phyloP scores from a whole-genome alignment of 768 basidiomycete genomes.

The Termitomyces sp. region DNA sequence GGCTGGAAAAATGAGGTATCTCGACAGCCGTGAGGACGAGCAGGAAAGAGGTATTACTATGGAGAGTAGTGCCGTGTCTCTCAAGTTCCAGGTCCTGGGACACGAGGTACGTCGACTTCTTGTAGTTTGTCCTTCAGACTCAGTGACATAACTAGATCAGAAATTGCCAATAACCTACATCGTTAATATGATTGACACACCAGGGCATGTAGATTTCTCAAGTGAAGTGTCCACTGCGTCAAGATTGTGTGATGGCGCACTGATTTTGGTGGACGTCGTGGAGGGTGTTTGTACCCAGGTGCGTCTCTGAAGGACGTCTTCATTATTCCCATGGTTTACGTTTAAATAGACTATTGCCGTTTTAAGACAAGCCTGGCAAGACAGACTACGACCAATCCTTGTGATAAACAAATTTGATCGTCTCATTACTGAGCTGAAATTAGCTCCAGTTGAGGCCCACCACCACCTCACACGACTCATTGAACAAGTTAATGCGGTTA shows the following conservation, averaged over 20 bases:
- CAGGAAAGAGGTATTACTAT: conserved; percentile 98
- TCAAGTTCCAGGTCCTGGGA: conserved; percentile 80
- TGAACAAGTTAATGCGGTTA: conserved; percentile 96
- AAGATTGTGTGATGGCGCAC: conserved; percentile 88
- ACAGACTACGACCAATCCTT: conserved; percentile 82
- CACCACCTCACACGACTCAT: conserved; percentile 91
- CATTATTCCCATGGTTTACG: background rate
- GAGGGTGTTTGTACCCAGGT: conserved; percentile 99
- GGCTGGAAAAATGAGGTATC: conserved; percentile 94
- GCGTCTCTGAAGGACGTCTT: background rate
- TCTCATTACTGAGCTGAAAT: conserved; percentile 86
- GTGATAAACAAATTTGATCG: conserved; percentile 98
- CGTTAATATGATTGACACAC: conserved; percentile 97
- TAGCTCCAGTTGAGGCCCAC: conserved; percentile 88
- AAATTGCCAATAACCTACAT: conserved; percentile 63
- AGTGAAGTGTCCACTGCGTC: conserved; percentile 96
- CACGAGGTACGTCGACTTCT: conserved; percentile 44
- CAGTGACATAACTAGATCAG: conserved; percentile 38
- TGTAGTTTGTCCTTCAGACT: conserved; percentile 8
- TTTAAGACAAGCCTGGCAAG: conserved; percentile 90
- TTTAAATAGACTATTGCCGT: conserved; percentile 82
- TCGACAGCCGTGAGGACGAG: conserved; percentile 95
- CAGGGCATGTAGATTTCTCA: conserved; percentile 98
- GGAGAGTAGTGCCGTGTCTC: conserved; percentile 94
- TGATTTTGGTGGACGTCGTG: conserved; percentile 93